phyloP scores from a whole-genome alignment of 1,139 yeast species.

The Saccharomycopsis crataegensis region DNA sequence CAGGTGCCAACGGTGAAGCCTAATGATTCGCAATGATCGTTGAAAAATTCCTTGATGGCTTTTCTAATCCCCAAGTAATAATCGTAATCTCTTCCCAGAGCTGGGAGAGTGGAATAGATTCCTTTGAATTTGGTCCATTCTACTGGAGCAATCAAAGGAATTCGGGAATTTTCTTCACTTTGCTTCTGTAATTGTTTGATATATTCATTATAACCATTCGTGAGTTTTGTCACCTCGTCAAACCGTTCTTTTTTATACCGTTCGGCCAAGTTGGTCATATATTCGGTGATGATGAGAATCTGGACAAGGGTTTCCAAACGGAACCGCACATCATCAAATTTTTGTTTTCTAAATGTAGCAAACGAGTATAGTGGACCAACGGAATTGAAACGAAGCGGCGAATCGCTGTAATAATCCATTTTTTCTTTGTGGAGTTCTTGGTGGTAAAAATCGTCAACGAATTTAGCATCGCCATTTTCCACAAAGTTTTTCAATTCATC shows the following conservation, averaged over 20 bases:
- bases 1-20: constrained; percentile 3
- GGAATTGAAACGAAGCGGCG: neutral
- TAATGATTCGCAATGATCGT: constrained; percentile 1
- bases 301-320: constrained; percentile 12
- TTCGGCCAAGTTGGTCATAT: constrained; percentile 8
- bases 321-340: constrained; percentile 4
- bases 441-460: constrained; percentile 1
- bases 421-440: neutral
- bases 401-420: neutral
- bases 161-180: neutral
- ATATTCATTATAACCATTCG: neutral
- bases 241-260: constrained; percentile 9
- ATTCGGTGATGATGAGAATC: constrained; percentile 11
- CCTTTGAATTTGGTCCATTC: neutral
- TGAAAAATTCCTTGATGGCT: neutral
- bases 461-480: neutral
- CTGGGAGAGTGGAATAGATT: neutral
- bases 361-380: neutral
- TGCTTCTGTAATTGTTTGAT: neutral
- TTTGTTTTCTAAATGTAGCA: neutral
- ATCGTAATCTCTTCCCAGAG: neutral
- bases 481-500: neutral
- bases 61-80: constrained; percentile 5
- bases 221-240: neutral
- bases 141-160: neutral